These are phyloP conservation scores for Trichoderma erinaceum DNA, from an alignment of 495 filamentous ascomycete genomes.

Conservation along the genomic window DNA sequence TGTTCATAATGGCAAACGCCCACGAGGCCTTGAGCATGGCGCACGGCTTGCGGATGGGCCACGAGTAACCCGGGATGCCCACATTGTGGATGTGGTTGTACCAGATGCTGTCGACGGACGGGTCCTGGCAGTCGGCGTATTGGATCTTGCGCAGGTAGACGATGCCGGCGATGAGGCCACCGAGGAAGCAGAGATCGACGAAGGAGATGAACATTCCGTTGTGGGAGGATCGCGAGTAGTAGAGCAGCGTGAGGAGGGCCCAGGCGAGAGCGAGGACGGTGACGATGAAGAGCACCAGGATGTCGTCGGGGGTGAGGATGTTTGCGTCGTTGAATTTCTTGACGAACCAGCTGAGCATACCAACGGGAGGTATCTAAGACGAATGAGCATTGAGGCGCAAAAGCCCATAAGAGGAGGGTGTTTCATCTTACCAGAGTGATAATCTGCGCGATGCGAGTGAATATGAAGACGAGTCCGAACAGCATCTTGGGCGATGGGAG, in stretches of 20 bases:
- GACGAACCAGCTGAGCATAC: slow-evolving; percentile 86
- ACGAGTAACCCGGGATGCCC: slow-evolving; percentile 40
- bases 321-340: slow-evolving; percentile 63
- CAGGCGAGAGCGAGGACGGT: slow-evolving; percentile 73
- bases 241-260: slow-evolving; percentile 74
- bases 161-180: slow-evolving; percentile 74
- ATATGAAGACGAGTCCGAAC: slow-evolving; percentile 74
- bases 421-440: slow-evolving; percentile 54
- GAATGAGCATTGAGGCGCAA: not conserved
- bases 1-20: slow-evolving; percentile 83
- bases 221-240: slow-evolving; percentile 63
- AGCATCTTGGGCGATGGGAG: slow-evolving; percentile 50
- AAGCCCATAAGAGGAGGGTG: slow-evolving; percentile 19
- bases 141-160: slow-evolving; percentile 68
- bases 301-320: slow-evolving; percentile 66
- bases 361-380: slow-evolving; percentile 68
- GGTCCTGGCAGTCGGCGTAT: slow-evolving; percentile 55
- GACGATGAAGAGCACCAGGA: slow-evolving; percentile 88
- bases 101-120: slow-evolving; percentile 35
- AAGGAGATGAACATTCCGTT: slow-evolving; percentile 72
- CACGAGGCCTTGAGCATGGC: slow-evolving; percentile 84
- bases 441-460: slow-evolving; percentile 77
- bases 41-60: slow-evolving; percentile 62
- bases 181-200: slow-evolving; percentile 75
- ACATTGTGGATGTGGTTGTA: slow-evolving; percentile 57